Evolutionary conservation across 1,139 yeast genomes (phyloP).

Genomic region (Ogataea hybrid): DNA sequence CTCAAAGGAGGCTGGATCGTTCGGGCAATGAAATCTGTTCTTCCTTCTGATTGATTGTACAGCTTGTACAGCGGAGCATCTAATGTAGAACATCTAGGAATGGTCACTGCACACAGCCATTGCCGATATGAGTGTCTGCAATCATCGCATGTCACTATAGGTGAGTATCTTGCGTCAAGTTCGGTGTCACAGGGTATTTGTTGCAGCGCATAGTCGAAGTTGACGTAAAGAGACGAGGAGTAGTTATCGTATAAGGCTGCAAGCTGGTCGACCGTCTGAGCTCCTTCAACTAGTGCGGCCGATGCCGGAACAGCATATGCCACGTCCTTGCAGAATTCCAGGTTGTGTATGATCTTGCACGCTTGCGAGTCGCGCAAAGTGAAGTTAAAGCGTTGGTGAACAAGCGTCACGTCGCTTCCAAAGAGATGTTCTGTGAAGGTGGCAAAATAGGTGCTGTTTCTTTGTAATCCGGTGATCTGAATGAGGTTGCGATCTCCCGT

Average conservation of each 20-base stretch:
- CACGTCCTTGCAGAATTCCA: constrained; percentile 75
- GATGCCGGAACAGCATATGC: constrained; percentile 87
- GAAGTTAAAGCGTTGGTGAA: constrained; percentile 59
- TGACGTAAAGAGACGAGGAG: constrained; percentile 54
- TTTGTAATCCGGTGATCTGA: constrained; percentile 54
- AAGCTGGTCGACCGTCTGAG: constrained; percentile 33
- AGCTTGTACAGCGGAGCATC: constrained; percentile 45
- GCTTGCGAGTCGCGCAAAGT: constrained; percentile 54
- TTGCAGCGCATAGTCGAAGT: constrained; percentile 75
- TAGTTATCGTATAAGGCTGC: constrained; percentile 57
- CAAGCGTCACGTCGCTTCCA: constrained; percentile 46
- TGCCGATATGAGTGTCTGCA: constrained; percentile 72
- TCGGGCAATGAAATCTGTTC: constrained; percentile 60
- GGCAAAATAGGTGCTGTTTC: constrained; percentile 63
- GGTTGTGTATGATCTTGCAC: constrained; percentile 71
- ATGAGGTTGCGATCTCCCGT: constrained; percentile 13
- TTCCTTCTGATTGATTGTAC: constrained; percentile 51
- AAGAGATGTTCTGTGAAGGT: constrained; percentile 55
- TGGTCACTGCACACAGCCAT: constrained; percentile 88
- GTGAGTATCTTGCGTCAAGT: constrained; percentile 69
- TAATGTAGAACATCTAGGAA: constrained; percentile 78
- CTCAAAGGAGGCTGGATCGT: constrained; percentile 54
- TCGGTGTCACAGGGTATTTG: constrained; percentile 76
- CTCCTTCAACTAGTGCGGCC: constrained; percentile 20
- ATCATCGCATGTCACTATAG: constrained; percentile 67